Conservation (phyloP, 441 rosid species). For the Manihot esculenta region DNA sequence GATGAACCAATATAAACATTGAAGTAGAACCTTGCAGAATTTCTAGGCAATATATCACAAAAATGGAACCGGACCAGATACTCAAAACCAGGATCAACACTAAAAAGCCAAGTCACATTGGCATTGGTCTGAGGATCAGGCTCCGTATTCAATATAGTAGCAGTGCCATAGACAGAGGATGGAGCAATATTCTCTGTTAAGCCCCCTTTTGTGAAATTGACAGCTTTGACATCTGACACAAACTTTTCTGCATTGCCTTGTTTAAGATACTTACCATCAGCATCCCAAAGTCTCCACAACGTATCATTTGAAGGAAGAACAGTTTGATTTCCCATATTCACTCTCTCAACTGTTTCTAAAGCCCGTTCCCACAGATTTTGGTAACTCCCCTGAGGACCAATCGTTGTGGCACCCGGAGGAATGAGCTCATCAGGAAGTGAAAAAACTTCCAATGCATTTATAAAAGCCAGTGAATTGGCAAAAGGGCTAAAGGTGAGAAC, state of each 20-base stretch:
- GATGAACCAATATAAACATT: conserved; percentile 57
- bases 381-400: conserved; percentile 29
- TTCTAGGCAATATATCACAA: conserved; percentile 47
- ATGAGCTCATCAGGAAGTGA: conserved; percentile 58
- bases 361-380: conserved; percentile 39
- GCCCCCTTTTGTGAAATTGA: conserved; percentile 41
- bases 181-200: conserved; percentile 60
- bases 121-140: conserved; percentile 28
- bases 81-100: conserved; percentile 62
- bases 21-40: conserved; percentile 28
- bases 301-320: conserved; percentile 58
- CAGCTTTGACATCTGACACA: conserved; percentile 43
- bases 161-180: conserved; percentile 69
- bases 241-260: conserved; percentile 29
- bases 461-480: conserved; percentile 52
- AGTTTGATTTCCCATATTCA: conserved; percentile 76
- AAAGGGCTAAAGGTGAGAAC: conserved; percentile 51
- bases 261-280: conserved; percentile 49
- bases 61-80: conserved; percentile 79
- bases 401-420: conserved; percentile 42
- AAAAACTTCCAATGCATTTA: conserved; percentile 76
- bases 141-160: conserved; percentile 45
- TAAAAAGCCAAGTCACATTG: conserved; percentile 75
- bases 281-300: conserved; percentile 74
- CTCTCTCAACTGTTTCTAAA: conserved; percentile 70